Conservation (phyloP, 176 grass and related monocot genomes). For the Juncus effusus region DNA sequence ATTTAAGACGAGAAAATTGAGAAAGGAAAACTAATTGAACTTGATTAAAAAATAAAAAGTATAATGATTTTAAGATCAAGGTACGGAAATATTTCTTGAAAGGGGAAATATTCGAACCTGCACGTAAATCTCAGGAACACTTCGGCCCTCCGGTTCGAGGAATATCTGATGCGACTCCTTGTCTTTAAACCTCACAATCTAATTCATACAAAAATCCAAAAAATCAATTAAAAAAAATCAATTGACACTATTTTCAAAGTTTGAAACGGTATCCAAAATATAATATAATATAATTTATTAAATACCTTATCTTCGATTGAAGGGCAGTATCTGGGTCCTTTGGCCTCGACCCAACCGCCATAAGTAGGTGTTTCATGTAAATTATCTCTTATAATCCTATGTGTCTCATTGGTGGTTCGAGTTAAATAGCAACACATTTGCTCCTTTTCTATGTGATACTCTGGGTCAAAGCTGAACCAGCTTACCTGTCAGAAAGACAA, state of each 20-base stretch:
- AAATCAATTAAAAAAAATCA: too few relatives aligned
- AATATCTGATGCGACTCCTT: constrained; percentile 98
- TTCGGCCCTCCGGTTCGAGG: constrained; percentile 96
- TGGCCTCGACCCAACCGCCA: constrained; percentile 96
- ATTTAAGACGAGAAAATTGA: too few relatives aligned
- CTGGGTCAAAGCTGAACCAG: constrained; percentile 99
- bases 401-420: constrained; percentile 78
- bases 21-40: background rate
- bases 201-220: constrained; percentile 31
- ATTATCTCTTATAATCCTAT: constrained; percentile 85
- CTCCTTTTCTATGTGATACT: constrained; percentile 69
- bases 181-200: constrained; percentile 97
- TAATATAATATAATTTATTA: too few relatives aligned
- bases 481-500: constrained; percentile 60
- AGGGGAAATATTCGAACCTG: constrained; percentile 41
- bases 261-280: too few relatives aligned
- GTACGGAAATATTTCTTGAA: too few relatives aligned
- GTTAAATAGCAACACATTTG: constrained; percentile 99
- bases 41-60: constrained; percentile 20
- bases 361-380: constrained; percentile 94
- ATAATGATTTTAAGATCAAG: background rate
- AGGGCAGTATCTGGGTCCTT: constrained; percentile 93
- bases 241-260: too few relatives aligned
- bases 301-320: constrained; percentile 94
- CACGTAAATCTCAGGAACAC: constrained; percentile 91